Evolutionary conservation across 495 filamentous ascomycete genomes (phyloP), one percentile per base, ranked within the genome.

Genomic region (Evansstolkia leycettana): DNA sequence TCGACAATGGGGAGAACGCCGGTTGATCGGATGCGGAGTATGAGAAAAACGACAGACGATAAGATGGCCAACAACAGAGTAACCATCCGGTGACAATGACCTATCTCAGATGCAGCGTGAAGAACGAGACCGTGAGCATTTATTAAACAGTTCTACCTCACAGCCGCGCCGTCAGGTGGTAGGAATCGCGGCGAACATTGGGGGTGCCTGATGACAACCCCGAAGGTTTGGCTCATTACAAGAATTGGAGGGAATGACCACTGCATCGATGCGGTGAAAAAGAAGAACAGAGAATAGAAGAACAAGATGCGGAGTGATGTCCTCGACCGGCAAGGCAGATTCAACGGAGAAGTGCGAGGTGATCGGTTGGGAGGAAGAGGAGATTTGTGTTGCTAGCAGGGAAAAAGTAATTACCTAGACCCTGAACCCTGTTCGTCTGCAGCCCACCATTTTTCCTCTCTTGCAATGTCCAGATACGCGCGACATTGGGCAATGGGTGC

Each of bases 321-420:
- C 57, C 56, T 46, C 37, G 32, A 39, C 34, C 41, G 54, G 37
- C 55, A 54, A 64, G 60, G 60, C 60, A 60, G 60, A 61, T 41
- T 61, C 47, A 35, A 29, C 13, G 36, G 42, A 36, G 44, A 51
- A 51, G 42, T 36, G 46, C 47, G 42, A 43, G 40, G 48, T 40
- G 33, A 43, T 43, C 43, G 48, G 28, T 5, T n/a, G 28, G 28
- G 28, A 15, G 28, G 28, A 29, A n/a, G 28, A n/a, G 28, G 28
- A 15, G 14, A 29, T 29, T n/a, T 12, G 14, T n/a, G 5, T 29
- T 4, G 28, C 11, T 15, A n/a, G 28, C 7, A n/a, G 24, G 24
- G 24, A 26, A n/a, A 7, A n/a, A n/a, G 24, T 26, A 26, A 29
- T 5, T n/a, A 29, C 5, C 28, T 15, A n/a, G 11, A n/a, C 14